Conservation (phyloP, 2,329 filamentous ascomycete genomes). For the Diplocarpon rosae region DNA sequence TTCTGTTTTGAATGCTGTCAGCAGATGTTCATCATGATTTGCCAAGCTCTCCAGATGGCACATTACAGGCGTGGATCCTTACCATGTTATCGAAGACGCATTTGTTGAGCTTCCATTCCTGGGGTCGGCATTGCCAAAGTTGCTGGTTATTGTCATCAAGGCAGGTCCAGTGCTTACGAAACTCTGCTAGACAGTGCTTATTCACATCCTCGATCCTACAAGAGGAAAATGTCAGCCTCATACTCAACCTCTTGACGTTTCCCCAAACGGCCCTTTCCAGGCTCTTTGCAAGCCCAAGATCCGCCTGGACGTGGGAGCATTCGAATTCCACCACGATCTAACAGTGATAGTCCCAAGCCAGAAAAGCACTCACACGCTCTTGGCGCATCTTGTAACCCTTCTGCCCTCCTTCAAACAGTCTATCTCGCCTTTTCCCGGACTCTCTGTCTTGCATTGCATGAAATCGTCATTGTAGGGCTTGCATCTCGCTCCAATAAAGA, state of each 20-base stretch:
- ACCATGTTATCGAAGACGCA: conserved; percentile 96
- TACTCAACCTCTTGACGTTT: no score
- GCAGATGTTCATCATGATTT: neutral
- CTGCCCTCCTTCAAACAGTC: conserved; percentile 95
- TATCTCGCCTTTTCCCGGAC: conserved; percentile 79
- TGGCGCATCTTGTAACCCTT: conserved; percentile 91
- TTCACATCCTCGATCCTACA: conserved; percentile 86
- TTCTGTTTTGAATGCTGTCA: conserved; percentile 39
- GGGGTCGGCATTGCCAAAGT: conserved; percentile 84
- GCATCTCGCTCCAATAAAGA: conserved; percentile 96
- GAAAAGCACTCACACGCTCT: conserved; percentile 70
- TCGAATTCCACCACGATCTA: no score
- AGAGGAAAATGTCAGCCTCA: conserved; percentile 7
- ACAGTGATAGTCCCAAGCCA: neutral
- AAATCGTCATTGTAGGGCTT: conserved; percentile 95
- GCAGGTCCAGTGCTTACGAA: conserved; percentile 89
- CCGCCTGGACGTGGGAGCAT: no score
- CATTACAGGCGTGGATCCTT: conserved; percentile 29
- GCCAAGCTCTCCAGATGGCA: neutral
- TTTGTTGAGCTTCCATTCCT: conserved; percentile 83
- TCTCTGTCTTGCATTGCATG: conserved; percentile 98
- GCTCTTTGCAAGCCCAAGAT: no score
- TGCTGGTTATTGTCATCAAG: conserved; percentile 97
- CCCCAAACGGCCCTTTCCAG: no score
- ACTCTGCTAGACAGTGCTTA: conserved; percentile 82